Percentiles rank a stretch among this genome's conserved stretches.
Conservation (phyloP, 306 rosid species). For the Bauhinia variegata region DNA sequence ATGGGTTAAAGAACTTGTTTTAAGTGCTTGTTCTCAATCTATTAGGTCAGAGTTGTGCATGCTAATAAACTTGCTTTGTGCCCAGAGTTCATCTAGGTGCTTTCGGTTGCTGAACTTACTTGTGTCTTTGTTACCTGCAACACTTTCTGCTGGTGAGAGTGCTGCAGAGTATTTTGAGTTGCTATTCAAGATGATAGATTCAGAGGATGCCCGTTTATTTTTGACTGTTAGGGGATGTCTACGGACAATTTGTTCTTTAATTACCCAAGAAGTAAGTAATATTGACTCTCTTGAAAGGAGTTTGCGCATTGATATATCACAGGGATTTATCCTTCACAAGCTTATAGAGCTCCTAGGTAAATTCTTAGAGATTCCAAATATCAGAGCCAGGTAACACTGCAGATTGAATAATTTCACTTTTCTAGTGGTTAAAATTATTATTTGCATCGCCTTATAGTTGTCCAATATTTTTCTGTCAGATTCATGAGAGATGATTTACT, state of each 20-base stretch:
- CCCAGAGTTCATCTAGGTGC: conserved; percentile 83
- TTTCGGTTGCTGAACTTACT: conserved; percentile 84
- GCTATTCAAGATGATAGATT: conserved; percentile 90
- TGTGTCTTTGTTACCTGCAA: conserved; percentile 83
- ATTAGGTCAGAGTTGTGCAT: conserved; percentile 96
- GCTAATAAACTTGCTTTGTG: conserved; percentile 81
- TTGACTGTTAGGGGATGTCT: conserved; percentile 88
- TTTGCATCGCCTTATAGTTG: conserved; percentile 28
- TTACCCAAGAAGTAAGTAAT: conserved; percentile 81
- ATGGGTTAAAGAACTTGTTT: conserved; percentile 98
- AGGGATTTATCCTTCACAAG: conserved; percentile 96
- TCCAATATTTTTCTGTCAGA: conserved; percentile 49
- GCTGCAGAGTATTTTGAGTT: conserved; percentile 97
- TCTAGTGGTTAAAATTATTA: conserved; percentile 1
- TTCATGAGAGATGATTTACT: conserved; percentile 89
- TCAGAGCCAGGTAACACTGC: conserved; percentile 79
- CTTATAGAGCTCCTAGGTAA: conserved; percentile 96
- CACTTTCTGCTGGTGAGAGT: conserved; percentile 90
- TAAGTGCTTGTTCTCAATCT: conserved; percentile 99
- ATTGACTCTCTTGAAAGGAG: conserved; percentile 95
- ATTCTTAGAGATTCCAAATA: conserved; percentile 83
- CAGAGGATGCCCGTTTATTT: conserved; percentile 93
- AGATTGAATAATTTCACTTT: conserved; percentile 34
- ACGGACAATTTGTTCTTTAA: conserved; percentile 72
- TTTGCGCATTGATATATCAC: conserved; percentile 91